Evolutionary conservation across 1,139 yeast species (phyloP).

Genomic region (Barnettozyma hawaiiensis): DNA sequence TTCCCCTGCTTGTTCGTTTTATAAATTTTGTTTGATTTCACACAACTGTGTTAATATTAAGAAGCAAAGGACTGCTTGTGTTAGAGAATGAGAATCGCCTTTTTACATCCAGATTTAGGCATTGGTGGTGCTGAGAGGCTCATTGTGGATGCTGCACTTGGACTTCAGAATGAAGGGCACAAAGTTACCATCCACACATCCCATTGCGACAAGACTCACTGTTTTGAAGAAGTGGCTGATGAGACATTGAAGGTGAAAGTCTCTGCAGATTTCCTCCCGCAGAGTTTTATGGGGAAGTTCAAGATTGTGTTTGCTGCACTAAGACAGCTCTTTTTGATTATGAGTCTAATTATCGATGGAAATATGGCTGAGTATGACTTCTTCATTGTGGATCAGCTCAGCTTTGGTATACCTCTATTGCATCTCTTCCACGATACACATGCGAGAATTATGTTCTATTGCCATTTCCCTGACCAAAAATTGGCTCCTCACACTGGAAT

Average conservation of each 20-base stretch:
- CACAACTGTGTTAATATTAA: background rate
- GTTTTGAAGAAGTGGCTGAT: slow-evolving; percentile 80
- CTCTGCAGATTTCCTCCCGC: slow-evolving; percentile 78
- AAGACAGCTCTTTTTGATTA: slow-evolving; percentile 67
- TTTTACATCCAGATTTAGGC: slow-evolving; percentile 93
- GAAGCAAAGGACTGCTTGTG: background rate
- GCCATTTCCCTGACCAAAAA: slow-evolving; percentile 93
- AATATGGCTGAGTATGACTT: slow-evolving; percentile 53
- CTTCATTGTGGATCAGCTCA: slow-evolving; percentile 81
- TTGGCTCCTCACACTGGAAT: slow-evolving; percentile 55
- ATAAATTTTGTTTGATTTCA: background rate
- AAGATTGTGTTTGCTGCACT: slow-evolving; percentile 78
- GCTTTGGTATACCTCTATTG: slow-evolving; percentile 77
- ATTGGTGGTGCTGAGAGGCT: slow-evolving; percentile 97
- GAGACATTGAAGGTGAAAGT: slow-evolving; percentile 58
- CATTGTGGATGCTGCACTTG: slow-evolving; percentile 92
- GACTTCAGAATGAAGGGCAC: slow-evolving; percentile 67
- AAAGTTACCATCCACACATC: slow-evolving; percentile 73
- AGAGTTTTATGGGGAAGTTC: slow-evolving; percentile 56
- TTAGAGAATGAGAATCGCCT: slow-evolving; percentile 58
- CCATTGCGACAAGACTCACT: slow-evolving; percentile 79
- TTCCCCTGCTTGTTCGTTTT: background rate
- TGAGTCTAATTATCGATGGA: slow-evolving; percentile 45
- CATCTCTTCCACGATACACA: slow-evolving; percentile 39
- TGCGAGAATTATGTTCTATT: slow-evolving; percentile 64